Evolutionary conservation across 208 protist species (phyloP).

Genomic region (Wallacemonas sp.): DNA sequence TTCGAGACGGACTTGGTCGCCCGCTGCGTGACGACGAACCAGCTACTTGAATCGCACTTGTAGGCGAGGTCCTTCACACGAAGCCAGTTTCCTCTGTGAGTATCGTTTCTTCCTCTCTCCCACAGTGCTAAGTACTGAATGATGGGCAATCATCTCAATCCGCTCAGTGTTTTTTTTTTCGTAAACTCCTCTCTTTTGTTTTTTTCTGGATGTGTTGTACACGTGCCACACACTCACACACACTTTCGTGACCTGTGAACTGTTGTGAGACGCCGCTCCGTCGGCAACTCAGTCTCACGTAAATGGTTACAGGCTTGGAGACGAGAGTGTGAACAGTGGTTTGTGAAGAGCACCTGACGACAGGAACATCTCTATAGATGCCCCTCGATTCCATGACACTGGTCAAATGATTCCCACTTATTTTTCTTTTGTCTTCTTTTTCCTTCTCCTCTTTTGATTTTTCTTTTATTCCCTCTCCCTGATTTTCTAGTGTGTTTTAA

Average conservation of each 20-base stretch:
- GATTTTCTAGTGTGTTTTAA: background rate
- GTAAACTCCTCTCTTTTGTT: background rate
- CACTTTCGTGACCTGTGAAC: too few relatives aligned
- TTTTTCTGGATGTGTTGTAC: background rate
- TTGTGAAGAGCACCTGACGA: too few relatives aligned
- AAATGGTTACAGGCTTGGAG: too few relatives aligned
- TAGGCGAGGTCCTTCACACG: background rate
- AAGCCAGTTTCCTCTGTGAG: slow-evolving; percentile 14
- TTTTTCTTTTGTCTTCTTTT: background rate
- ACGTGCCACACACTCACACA: too few relatives aligned
- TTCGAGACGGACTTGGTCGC: slow-evolving; percentile 12
- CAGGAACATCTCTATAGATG: too few relatives aligned
- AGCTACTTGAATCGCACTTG: slow-evolving; percentile 8
- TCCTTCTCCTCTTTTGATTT: background rate
- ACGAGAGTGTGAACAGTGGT: too few relatives aligned
- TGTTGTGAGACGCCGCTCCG: too few relatives aligned
- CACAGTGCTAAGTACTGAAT: background rate
- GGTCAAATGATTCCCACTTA: too few relatives aligned
- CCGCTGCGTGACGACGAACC: slow-evolving; percentile 1
- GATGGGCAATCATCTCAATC: background rate
- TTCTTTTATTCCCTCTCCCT: slow-evolving; percentile 7
- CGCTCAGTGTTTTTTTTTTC: slow-evolving; percentile 8
- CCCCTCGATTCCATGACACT: too few relatives aligned
- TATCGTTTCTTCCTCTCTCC: slow-evolving; percentile 13
- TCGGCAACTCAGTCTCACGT: too few relatives aligned